Conservation (phyloP, 129 eudicot genomes). For the Oenanthe sinensis region DNA sequence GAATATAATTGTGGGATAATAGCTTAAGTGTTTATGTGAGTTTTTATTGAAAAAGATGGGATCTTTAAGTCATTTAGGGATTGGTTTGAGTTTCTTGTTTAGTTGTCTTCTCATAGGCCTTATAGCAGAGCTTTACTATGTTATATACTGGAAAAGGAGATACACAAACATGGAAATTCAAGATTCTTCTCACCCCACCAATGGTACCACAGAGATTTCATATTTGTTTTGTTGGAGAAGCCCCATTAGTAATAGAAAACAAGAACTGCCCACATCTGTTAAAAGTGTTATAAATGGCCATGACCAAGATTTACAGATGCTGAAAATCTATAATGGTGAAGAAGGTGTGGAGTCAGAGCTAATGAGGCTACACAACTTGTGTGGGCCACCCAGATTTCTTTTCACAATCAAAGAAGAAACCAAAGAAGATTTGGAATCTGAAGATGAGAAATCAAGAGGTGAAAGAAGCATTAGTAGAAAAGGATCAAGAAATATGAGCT, state of each 20-base stretch:
- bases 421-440: constrained; percentile 81
- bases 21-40: background rate
- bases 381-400: constrained; percentile 92
- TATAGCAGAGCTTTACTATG: constrained; percentile 65
- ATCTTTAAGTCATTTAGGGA: constrained; percentile 54
- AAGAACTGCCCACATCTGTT: constrained; percentile 16
- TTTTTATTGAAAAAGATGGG: constrained; percentile 37
- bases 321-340: constrained; percentile 44
- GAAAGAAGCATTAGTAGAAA: constrained; percentile 41
- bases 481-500: constrained; percentile 67
- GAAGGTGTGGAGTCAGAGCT: constrained; percentile 70
- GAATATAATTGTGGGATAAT: constrained; percentile 6
- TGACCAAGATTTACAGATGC: constrained; percentile 24
- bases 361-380: constrained; percentile 84
- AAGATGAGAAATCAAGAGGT: constrained; percentile 50
- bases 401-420: constrained; percentile 91
- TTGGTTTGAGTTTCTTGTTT: constrained; percentile 73
- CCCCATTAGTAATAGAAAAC: constrained; percentile 21
- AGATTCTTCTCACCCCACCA: constrained; percentile 17
- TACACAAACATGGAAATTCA: constrained; percentile 24
- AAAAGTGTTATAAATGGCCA: constrained; percentile 16
- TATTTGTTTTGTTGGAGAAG: constrained; percentile 57
- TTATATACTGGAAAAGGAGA: constrained; percentile 70
- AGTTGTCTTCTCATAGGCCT: constrained; percentile 63
- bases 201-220: constrained; percentile 25